Conservation (phyloP, 2,329 filamentous ascomycete genomes). For the Coniochaeta sp. region DNA sequence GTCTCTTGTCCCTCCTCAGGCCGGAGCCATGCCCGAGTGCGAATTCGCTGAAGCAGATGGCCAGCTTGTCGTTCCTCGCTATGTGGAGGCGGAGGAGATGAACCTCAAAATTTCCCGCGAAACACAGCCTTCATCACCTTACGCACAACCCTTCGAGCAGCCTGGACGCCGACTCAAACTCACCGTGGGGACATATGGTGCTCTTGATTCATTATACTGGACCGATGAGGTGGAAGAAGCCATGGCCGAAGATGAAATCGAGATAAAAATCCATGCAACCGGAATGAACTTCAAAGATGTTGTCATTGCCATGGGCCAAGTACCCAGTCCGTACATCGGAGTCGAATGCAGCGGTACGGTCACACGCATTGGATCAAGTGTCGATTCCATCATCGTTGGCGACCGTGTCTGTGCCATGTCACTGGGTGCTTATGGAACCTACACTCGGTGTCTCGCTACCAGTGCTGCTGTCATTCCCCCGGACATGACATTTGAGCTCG, state of each 20-base stretch:
- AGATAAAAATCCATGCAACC: background rate
- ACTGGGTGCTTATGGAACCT: constrained; percentile 24
- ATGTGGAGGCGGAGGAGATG: constrained; percentile 13
- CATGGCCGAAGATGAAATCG: background rate
- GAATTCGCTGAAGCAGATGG: constrained; percentile 19
- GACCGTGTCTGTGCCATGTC: constrained; percentile 31
- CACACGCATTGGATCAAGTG: constrained; percentile 21
- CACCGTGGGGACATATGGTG: background rate
- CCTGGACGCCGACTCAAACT: background rate
- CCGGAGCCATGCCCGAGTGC: constrained; percentile 13
- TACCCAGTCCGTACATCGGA: constrained; percentile 8
- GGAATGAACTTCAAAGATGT: constrained; percentile 23
- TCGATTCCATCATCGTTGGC: constrained; percentile 22
- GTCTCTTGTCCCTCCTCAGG: background rate
- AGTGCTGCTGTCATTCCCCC: constrained; percentile 24
- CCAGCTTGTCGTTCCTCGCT: constrained; percentile 15
- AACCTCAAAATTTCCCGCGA: constrained; percentile 16
- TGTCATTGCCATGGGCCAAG: constrained; percentile 28
- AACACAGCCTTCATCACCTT: constrained; percentile 11
- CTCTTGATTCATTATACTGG: background rate
- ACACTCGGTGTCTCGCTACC: constrained; percentile 18
- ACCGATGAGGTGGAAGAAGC: background rate
- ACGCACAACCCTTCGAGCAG: constrained; percentile 1
- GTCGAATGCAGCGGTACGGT: constrained; percentile 20
- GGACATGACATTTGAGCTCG: constrained; percentile 15